phyloP scores from a whole-genome alignment of 1,284 basidiomycete genomes.

The Grifola frondosa region DNA sequence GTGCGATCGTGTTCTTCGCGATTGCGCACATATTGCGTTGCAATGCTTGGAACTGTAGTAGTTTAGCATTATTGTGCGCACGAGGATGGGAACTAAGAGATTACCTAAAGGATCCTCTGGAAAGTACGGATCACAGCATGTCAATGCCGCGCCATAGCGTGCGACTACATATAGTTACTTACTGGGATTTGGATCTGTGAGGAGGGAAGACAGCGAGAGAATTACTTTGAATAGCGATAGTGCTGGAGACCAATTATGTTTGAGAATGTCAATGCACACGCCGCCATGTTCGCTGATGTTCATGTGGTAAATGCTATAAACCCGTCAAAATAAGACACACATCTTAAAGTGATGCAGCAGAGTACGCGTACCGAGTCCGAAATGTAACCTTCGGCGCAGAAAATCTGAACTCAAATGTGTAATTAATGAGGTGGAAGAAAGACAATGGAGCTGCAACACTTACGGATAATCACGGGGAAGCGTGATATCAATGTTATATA shows the following conservation, averaged over 20 bases:
- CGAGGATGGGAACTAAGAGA: background rate
- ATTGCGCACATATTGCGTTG: constrained; percentile 65
- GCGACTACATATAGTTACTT: constrained; percentile 29
- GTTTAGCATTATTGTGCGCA: background rate
- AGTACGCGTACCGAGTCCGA: constrained; percentile 58
- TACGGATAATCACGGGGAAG: constrained; percentile 84
- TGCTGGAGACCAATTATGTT: constrained; percentile 89
- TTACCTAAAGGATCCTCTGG: constrained; percentile 72
- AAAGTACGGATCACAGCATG: constrained; percentile 4
- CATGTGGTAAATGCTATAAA: constrained; percentile 84
- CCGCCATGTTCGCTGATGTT: constrained; percentile 79
- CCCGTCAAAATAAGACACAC: background rate
- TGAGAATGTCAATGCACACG: constrained; percentile 82
- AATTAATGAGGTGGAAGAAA: background rate
- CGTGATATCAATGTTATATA: constrained; percentile 74
- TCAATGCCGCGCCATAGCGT: background rate
- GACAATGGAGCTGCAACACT: too few relatives aligned
- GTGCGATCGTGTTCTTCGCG: constrained; percentile 63
- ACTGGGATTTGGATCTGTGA: constrained; percentile 91
- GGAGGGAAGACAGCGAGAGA: constrained; percentile 81
- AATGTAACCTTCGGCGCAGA: constrained; percentile 80
- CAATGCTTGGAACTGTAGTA: constrained; percentile 65
- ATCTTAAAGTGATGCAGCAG: background rate
- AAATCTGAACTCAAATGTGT: constrained; percentile 52
- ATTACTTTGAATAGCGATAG: constrained; percentile 90